Evolutionary conservation across 2,329 filamentous ascomycete species (phyloP), one percentile per base, ranked within the genome.

Genomic region (Remersonia thermophila): DNA sequence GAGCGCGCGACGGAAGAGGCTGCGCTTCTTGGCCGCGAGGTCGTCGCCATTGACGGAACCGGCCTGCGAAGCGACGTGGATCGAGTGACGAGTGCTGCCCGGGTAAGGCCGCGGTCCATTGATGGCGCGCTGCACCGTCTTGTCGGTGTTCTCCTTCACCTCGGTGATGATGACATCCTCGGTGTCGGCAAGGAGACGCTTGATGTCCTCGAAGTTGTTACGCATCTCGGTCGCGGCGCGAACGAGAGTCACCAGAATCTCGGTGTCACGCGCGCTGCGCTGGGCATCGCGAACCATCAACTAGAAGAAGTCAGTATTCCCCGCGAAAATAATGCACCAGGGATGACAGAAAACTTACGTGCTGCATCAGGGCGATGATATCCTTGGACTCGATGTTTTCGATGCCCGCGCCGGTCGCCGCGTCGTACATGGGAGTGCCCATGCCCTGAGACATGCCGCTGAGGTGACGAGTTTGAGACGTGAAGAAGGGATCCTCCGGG

Each of bases 241-340:
- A 42, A 98, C 91, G 23, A 98, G 73, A 1, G 91, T 89, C 32
- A 95, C 84, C 13, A 98, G 67, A 37, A 98, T 95, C 59, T 98
- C 91, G 0, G 91, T 96, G 51, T 98, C 91, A 30, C 91, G 76
- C 31, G 91, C 91, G 59, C 91, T 96, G 41, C 91, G 80, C 61
- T 96, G 89, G 28, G 89, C 91, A 61, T 98, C 91, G 26, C 91
- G 81, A 44, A 96, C 91, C 55, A 93, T 96, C 44, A 98, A 77
- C 73, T 80, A 37, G 36, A 40, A 28, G 7, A 20, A 29, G 40
- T 61, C 49, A 60, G 53, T 31, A 37, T 29, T 4, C 30, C 25
- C 11, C 7, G 15, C 4, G 17, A 7, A 23, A 18, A 7, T 10
- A 13, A 33, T 2, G 12, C 16, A 27, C 33, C 8, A 12, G 17